Percentiles rank a stretch among this genome's conserved stretches.
These are phyloP conservation scores for Podaxis mareebaensis DNA, from an alignment of 768 basidiomycete species.

Conservation along the genomic window DNA sequence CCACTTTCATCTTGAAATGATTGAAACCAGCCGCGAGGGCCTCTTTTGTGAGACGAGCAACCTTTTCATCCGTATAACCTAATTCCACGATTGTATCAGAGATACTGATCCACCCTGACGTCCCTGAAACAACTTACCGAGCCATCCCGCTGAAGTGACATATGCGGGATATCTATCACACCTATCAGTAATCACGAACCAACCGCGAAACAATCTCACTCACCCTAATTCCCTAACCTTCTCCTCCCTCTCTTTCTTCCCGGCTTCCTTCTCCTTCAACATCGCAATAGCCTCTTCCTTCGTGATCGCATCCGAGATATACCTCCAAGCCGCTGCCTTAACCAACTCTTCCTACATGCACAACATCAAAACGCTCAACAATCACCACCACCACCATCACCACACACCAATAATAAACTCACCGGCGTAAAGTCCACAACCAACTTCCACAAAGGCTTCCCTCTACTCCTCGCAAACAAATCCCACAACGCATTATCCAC, in stretches of 20 bases:
- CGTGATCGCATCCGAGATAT: constrained; percentile 93
- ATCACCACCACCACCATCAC: background rate
- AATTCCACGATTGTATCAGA: background rate
- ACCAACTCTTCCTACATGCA: constrained; percentile 71
- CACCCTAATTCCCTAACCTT: constrained; percentile 72
- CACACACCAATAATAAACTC: constrained; percentile 4
- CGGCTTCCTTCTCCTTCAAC: constrained; percentile 73
- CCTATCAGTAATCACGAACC: background rate
- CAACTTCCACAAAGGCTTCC: constrained; percentile 93
- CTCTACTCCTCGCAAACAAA: constrained; percentile 76
- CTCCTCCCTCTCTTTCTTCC: constrained; percentile 78
- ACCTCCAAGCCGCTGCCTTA: constrained; percentile 74
- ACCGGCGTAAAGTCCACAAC: constrained; percentile 87
- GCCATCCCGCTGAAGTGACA: constrained; percentile 92
- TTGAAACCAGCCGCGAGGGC: constrained; percentile 89
- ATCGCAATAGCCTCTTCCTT: constrained; percentile 85
- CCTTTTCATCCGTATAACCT: constrained; percentile 93
- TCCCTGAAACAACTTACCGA: constrained; percentile 44
- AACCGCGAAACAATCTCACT: constrained; percentile 15
- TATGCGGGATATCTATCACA: constrained; percentile 82
- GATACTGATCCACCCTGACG: background rate
- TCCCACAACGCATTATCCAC: constrained; percentile 96
- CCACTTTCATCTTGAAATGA: constrained; percentile 99
- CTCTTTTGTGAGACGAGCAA: constrained; percentile 82
- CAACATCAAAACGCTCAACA: background rate